Conservation (phyloP, 2,329 filamentous ascomycete species). For the Epichloe gansuensis region DNA sequence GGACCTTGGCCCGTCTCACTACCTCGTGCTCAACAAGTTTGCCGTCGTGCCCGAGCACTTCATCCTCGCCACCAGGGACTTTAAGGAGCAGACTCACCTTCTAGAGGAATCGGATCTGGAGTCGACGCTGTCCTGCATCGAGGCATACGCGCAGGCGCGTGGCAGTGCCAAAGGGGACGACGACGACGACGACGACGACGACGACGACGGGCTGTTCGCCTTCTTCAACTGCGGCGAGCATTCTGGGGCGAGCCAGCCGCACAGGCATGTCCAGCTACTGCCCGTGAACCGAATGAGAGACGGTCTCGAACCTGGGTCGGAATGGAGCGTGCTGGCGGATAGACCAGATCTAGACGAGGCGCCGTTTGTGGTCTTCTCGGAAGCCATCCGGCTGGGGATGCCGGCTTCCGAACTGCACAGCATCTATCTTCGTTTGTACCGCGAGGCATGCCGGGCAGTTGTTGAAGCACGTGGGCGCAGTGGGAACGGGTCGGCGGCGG, state of each 20-base stretch:
- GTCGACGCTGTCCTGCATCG: slow-evolving; percentile 48
- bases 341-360: slow-evolving; percentile 17
- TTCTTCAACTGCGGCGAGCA: slow-evolving; percentile 60
- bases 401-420: slow-evolving; percentile 23
- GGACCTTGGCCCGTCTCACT: slow-evolving; percentile 40
- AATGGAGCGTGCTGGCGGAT: slow-evolving; percentile 39
- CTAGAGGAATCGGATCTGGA: slow-evolving; percentile 48
- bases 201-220: slow-evolving; percentile 36
- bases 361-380: slow-evolving; percentile 34
- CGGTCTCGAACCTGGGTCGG: slow-evolving; percentile 24
- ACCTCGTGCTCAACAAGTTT: slow-evolving; percentile 63
- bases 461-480: slow-evolving; percentile 12
- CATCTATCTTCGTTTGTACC: slow-evolving; percentile 36
- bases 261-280: slow-evolving; percentile 60
- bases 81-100: slow-evolving; percentile 51
- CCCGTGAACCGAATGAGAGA: slow-evolving; percentile 50
- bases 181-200: background rate
- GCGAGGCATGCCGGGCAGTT: slow-evolving; percentile 28
- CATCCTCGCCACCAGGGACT: slow-evolving; percentile 53
- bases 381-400: slow-evolving; percentile 22
- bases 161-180: no score
- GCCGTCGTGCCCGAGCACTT: slow-evolving; percentile 59
- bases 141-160: slow-evolving; percentile 32
- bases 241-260: slow-evolving; percentile 59
- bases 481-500: background rate